phyloP scores from a whole-genome alignment of 2,329 filamentous ascomycete species.

The Immersiporthe knoxdaviesiana region DNA sequence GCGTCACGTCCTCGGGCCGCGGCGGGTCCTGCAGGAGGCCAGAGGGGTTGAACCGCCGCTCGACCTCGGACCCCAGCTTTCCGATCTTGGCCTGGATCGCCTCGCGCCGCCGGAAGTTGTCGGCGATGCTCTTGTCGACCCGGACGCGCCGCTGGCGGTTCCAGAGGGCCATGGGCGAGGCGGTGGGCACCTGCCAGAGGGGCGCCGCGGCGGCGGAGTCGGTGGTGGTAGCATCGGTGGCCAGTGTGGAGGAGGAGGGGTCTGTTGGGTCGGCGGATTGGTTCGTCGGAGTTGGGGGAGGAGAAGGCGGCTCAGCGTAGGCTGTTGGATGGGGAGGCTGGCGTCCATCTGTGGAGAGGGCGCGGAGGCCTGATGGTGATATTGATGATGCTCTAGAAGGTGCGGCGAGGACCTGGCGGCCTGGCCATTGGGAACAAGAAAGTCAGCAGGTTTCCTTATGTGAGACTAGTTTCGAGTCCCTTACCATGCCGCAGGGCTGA shows the following conservation, averaged over 20 bases:
- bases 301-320: constrained; percentile 32
- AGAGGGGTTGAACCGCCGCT: constrained; percentile 65
- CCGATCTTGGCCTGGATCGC: constrained; percentile 51
- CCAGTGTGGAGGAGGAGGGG: constrained; percentile 1
- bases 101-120: constrained; percentile 42
- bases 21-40: constrained; percentile 74
- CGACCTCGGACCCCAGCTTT: constrained; percentile 52
- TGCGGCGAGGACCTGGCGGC: constrained; percentile 56
- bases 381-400: constrained; percentile 46
- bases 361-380: constrained; percentile 42
- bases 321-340: constrained; percentile 34
- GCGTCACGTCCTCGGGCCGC: constrained; percentile 75
- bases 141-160: constrained; percentile 1
- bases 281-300: constrained; percentile 27
- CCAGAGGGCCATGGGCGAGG: constrained; percentile 5
- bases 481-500: constrained; percentile 58
- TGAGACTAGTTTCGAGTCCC: constrained; percentile 26
- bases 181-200: constrained; percentile 23
- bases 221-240: background rate
- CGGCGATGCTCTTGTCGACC: constrained; percentile 34
- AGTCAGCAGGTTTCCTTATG: constrained; percentile 30
- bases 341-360: constrained; percentile 42
- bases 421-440: constrained; percentile 41
- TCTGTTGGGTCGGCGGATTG: background rate
- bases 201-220: constrained; percentile 32